Conservation (phyloP, 2,329 filamentous ascomycete genomes). For the Fusarium anthophilum region DNA sequence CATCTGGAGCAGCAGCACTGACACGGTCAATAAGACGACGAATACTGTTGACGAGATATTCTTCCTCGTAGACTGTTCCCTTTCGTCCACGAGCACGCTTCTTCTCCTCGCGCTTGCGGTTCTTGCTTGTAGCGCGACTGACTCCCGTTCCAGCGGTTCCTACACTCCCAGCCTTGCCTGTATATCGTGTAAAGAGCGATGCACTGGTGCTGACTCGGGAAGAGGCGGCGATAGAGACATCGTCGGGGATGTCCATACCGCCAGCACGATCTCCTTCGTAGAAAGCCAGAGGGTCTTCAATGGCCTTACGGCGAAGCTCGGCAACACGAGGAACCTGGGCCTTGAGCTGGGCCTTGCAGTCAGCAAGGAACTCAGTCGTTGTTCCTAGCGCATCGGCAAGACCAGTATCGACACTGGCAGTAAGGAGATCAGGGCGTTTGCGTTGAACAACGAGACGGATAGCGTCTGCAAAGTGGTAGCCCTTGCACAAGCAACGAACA, state of each 20-base stretch:
- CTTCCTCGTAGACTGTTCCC: conserved; percentile 97
- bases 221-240: conserved; percentile 85
- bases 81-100: conserved; percentile 96
- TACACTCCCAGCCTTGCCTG: conserved; percentile 70
- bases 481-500: conserved; percentile 83
- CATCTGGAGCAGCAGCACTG: conserved; percentile 76
- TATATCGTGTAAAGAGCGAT: conserved; percentile 94
- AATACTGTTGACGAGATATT: conserved; percentile 92
- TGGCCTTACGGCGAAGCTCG: conserved; percentile 83
- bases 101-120: conserved; percentile 88
- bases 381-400: conserved; percentile 83
- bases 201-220: conserved; percentile 83
- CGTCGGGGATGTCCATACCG: conserved; percentile 82
- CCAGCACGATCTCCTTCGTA: conserved; percentile 79
- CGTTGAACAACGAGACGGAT: conserved; percentile 76
- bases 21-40: conserved; percentile 84
- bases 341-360: conserved; percentile 85
- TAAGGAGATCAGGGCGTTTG: conserved; percentile 69
- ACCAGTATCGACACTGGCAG: conserved; percentile 76
- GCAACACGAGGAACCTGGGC: conserved; percentile 87
- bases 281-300: conserved; percentile 86
- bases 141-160: conserved; percentile 78
- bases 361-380: conserved; percentile 90
- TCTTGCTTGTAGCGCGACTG: conserved; percentile 85
- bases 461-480: conserved; percentile 89